Evolutionary conservation across 1,284 basidiomycete species (phyloP).

Genomic region (Trametes pubescens): DNA sequence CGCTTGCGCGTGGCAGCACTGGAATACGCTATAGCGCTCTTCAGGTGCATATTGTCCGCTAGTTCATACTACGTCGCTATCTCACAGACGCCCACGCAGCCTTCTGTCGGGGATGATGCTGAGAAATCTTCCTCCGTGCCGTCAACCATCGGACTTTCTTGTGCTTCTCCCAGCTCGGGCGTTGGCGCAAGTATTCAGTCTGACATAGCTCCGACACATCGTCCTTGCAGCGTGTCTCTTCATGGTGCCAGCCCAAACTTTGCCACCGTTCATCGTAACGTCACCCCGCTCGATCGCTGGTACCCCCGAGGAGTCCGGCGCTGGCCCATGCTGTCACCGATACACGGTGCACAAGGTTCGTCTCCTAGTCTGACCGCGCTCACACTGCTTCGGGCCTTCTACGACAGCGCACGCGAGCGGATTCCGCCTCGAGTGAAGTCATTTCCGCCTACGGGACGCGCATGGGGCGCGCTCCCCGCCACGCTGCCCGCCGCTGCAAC

Average conservation of each 20-base stretch:
- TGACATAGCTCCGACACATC: slow-evolving; percentile 21
- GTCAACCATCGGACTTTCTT: slow-evolving; percentile 26
- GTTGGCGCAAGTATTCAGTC: slow-evolving; percentile 31
- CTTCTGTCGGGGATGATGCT: slow-evolving; percentile 28
- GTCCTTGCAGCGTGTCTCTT: slow-evolving; percentile 23
- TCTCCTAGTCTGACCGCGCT: slow-evolving; percentile 10
- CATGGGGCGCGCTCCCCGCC: slow-evolving; percentile 22
- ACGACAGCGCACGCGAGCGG: slow-evolving; percentile 10
- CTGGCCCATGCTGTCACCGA: slow-evolving; percentile 12
- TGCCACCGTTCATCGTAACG: slow-evolving; percentile 20
- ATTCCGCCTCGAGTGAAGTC: slow-evolving; percentile 25
- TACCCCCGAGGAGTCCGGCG: slow-evolving; percentile 23
- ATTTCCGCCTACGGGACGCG: slow-evolving; percentile 27
- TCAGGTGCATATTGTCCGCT: slow-evolving; percentile 14
- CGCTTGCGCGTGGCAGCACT: slow-evolving; percentile 16
- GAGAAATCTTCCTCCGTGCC: slow-evolving; percentile 27
- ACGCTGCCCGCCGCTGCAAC: slow-evolving; percentile 23
- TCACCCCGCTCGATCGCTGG: slow-evolving; percentile 18
- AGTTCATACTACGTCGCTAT: slow-evolving; percentile 25
- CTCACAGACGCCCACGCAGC: slow-evolving; percentile 16
- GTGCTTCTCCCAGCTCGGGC: slow-evolving; percentile 25
- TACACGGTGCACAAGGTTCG: slow-evolving; percentile 27
- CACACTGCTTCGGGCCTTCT: slow-evolving; percentile 19
- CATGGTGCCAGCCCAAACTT: slow-evolving; percentile 10
- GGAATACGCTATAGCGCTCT: slow-evolving; percentile 5